phyloP scores from a whole-genome alignment of 345 rosid genomes.

The Citrus maxima region DNA sequence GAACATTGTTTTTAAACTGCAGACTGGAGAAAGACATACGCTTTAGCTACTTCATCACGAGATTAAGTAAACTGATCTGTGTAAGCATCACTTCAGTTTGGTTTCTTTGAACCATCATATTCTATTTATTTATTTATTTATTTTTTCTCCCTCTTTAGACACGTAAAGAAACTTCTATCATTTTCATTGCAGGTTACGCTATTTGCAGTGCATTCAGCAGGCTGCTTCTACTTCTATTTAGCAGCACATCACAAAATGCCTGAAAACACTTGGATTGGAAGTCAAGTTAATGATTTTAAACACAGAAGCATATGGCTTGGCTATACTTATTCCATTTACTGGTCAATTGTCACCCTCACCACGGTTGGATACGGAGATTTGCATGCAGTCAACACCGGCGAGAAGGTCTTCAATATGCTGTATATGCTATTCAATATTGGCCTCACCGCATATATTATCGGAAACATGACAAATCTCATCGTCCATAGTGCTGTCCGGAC shows the following conservation, averaged over 20 bases:
- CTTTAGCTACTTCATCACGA: constrained; percentile 68
- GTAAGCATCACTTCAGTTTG: constrained; percentile 35
- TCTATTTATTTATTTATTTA: too few relatives aligned
- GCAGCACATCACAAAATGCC: constrained; percentile 49
- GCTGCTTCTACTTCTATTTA: constrained; percentile 77
- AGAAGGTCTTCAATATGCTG: constrained; percentile 69
- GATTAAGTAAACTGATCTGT: constrained; percentile 56
- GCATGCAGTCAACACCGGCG: constrained; percentile 63
- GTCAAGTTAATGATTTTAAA: constrained; percentile 48
- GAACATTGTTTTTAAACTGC: not conserved
- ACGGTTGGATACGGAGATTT: constrained; percentile 93
- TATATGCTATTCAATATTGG: constrained; percentile 94
- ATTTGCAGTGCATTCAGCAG: constrained; percentile 79
- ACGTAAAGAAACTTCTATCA: too few relatives aligned
- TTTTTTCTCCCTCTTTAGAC: not conserved
- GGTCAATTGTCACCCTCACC: constrained; percentile 90
- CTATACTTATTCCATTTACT: constrained; percentile 88
- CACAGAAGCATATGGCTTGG: constrained; percentile 72
- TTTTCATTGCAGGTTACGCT: constrained; percentile 60
- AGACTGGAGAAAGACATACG: constrained; percentile 86
- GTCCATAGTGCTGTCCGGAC: constrained; percentile 69
- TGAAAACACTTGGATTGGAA: constrained; percentile 71
- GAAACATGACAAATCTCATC: constrained; percentile 93
- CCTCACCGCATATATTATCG: constrained; percentile 80
- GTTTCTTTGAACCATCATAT: not conserved